Conservation (phyloP, 257 asterid genomes). For the Solanum neorickii region DNA sequence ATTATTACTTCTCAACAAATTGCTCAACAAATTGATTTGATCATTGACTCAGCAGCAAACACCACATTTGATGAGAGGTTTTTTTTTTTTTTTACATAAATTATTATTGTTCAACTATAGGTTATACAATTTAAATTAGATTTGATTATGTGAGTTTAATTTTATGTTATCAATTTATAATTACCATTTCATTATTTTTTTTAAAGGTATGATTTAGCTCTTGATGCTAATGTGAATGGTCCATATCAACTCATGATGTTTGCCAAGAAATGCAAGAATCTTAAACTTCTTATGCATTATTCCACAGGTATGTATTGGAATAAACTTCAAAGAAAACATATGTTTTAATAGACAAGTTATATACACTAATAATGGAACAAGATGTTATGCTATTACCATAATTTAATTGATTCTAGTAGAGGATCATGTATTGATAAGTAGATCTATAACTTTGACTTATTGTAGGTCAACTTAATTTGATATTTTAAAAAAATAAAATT, state of each 20-base stretch:
- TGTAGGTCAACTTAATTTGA: background rate
- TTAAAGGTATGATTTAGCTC: slow-evolving; percentile 27
- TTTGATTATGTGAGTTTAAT: background rate
- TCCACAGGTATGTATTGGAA: background rate
- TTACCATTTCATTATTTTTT: background rate
- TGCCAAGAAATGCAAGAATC: slow-evolving; percentile 41
- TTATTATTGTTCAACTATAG: background rate
- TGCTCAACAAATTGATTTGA: slow-evolving; percentile 25
- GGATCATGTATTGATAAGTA: background rate
- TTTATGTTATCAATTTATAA: background rate
- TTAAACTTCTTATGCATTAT: slow-evolving; percentile 18
- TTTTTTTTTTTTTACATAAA: background rate
- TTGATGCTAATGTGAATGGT: slow-evolving; percentile 25
- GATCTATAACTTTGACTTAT: background rate
- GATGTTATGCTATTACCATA: background rate
- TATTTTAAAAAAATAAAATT: background rate
- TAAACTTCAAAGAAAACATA: background rate
- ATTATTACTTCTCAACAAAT: slow-evolving; percentile 1
- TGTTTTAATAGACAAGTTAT: background rate
- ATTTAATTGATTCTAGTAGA: background rate
- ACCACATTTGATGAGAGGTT: slow-evolving; percentile 40
- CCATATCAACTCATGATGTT: slow-evolving; percentile 9
- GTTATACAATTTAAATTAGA: background rate
- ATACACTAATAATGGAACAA: background rate
- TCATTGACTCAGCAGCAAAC: slow-evolving; percentile 37